These are phyloP conservation scores for Agaricales sp. DNA, from an alignment of 1,284 basidiomycete species.

Conservation along the genomic window DNA sequence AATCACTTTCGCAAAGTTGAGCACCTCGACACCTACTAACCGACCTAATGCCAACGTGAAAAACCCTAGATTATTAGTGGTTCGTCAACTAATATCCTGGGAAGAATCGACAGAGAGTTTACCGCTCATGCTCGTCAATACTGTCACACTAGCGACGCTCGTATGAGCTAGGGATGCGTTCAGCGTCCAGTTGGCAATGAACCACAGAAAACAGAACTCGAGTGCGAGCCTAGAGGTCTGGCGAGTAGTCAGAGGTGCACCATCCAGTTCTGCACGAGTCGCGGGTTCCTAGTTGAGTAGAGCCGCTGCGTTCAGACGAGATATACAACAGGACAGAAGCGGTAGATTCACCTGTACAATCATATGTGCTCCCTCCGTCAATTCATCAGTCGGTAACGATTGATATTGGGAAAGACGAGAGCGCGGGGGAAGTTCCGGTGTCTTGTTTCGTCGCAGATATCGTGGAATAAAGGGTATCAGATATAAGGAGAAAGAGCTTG, in stretches of 20 bases:
- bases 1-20: slow-evolving; percentile 69
- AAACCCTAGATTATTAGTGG: slow-evolving; percentile 61
- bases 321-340: no score
- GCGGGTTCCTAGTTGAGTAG: no score
- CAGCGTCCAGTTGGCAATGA: slow-evolving; percentile 84
- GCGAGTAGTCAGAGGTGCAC: slow-evolving; percentile 44
- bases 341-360: no score
- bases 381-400: slow-evolving; percentile 6
- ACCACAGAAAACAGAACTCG: slow-evolving; percentile 77
- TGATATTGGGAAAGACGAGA: slow-evolving; percentile 9
- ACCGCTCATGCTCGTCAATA: slow-evolving; percentile 86
- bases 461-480: slow-evolving; percentile 61
- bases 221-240: slow-evolving; percentile 75
- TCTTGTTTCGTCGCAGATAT: slow-evolving; percentile 15
- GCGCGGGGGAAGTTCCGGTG: slow-evolving; percentile 10
- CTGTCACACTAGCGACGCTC: slow-evolving; percentile 85
- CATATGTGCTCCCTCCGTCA: no score
- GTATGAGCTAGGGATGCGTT: slow-evolving; percentile 80
- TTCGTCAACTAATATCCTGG: not conserved
- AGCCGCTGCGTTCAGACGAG: no score
- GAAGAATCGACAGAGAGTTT: slow-evolving; percentile 19
- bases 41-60: slow-evolving; percentile 87
- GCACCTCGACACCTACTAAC: slow-evolving; percentile 73
- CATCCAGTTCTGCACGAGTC: no score
- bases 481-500: slow-evolving; percentile 84